Conservation (phyloP, 2,329 filamentous ascomycete genomes). For the Sporothrix schenckii region DNA sequence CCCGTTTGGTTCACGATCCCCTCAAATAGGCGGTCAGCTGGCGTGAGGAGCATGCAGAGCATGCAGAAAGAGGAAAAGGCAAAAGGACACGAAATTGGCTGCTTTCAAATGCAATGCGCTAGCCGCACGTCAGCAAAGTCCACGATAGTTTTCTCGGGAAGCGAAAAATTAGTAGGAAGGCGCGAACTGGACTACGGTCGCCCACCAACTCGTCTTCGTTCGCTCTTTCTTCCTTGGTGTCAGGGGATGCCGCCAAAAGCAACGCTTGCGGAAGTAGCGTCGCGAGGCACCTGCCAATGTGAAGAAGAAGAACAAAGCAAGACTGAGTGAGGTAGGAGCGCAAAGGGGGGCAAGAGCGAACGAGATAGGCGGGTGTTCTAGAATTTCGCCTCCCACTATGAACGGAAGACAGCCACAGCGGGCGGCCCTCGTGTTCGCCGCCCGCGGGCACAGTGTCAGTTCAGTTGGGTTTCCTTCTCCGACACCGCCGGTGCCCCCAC, state of each 20-base stretch:
- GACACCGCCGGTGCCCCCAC: conserved; percentile 21
- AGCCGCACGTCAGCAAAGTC: conserved; percentile 5
- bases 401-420: background rate
- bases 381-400: background rate
- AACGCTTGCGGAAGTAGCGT: conserved; percentile 23
- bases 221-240: background rate
- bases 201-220: background rate
- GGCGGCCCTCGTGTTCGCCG: conserved; percentile 10
- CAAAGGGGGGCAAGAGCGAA: background rate
- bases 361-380: background rate
- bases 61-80: background rate
- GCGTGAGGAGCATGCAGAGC: conserved; percentile 14
- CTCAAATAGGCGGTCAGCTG: conserved; percentile 32
- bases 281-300: conserved; percentile 8
- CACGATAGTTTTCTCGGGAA: background rate
- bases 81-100: background rate
- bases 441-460: background rate
- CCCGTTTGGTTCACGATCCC: conserved; percentile 25
- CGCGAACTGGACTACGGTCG: background rate
- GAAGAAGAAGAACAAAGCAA: background rate
- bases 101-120: conserved; percentile 1
- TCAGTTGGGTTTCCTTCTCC: conserved; percentile 7
- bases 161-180: background rate
- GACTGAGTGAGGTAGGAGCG: background rate
- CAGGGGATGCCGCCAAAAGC: conserved; percentile 12